Conservation (phyloP, 2,329 filamentous ascomycete species). For the Madurella mycetomatis region DNA sequence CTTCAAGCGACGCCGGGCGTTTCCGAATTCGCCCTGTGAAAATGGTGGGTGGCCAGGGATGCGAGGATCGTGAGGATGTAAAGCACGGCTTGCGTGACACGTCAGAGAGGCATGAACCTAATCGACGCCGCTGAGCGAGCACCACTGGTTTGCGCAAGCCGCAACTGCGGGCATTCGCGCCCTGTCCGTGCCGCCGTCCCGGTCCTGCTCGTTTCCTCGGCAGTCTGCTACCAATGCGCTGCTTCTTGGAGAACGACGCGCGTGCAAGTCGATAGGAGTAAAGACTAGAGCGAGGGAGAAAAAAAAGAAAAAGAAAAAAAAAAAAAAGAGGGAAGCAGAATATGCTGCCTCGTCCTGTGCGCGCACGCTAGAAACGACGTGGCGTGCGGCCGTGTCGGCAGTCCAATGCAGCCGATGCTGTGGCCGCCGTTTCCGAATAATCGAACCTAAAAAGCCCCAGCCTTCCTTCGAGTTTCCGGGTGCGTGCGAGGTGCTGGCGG, state of each 20-base stretch:
- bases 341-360: not conserved
- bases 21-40: not conserved
- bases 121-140: conserved; percentile 7
- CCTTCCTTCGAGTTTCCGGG: conserved; percentile 13
- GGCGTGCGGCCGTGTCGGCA: conserved; percentile 3
- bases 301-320: not conserved
- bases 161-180: conserved; percentile 3
- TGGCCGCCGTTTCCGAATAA: not conserved
- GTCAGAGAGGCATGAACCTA: conserved; percentile 27
- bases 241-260: not conserved
- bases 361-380: not conserved
- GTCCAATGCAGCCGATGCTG: conserved; percentile 9
- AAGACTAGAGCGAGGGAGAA: too few species aligned
- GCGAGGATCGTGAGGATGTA: not conserved
- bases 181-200: conserved; percentile 2
- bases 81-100: conserved; percentile 23
- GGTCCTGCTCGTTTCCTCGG: conserved; percentile 1
- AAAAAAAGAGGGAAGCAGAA: not conserved
- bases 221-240: conserved; percentile 12
- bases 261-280: not conserved
- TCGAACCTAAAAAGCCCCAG: conserved; percentile 2
- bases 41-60: not conserved
- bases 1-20: not conserved
- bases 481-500: conserved; percentile 20
- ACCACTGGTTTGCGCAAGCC: conserved; percentile 21